phyloP scores from a whole-genome alignment of 2,329 filamentous ascomycete species.

The Myriosclerotinia scirpicola region DNA sequence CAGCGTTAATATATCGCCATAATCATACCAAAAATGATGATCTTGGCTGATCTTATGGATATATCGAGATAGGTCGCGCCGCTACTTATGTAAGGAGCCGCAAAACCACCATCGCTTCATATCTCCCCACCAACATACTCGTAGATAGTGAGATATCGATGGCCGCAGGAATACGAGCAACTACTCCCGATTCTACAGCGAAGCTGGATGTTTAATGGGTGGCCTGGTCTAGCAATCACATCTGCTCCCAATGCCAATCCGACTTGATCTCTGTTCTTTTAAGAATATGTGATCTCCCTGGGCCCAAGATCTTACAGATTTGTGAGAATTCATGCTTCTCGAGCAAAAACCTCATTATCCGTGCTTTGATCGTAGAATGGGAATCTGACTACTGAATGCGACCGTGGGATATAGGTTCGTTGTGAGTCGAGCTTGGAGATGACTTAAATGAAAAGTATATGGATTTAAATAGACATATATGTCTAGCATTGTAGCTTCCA shows the following conservation, averaged over 20 bases:
- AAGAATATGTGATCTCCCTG: neutral
- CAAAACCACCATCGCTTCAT: neutral
- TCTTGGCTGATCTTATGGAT: neutral
- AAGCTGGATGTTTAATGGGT: neutral
- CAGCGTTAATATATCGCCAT: neutral
- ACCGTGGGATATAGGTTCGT: neutral
- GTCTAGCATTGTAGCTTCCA: no score
- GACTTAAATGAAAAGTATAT: no score
- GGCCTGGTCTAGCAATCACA: neutral
- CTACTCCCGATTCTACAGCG: no score
- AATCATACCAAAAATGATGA: neutral
- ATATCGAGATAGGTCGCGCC: neutral
- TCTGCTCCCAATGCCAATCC: neutral
- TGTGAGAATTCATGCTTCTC: neutral
- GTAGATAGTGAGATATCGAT: neutral
- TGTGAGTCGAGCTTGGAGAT: neutral
- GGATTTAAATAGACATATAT: no score
- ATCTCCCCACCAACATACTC: neutral
- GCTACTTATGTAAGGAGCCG: neutral
- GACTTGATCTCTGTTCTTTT: neutral
- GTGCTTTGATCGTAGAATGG: neutral
- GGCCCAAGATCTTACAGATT: neutral
- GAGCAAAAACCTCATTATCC: neutral
- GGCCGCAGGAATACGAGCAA: neutral
- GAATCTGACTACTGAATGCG: neutral